Conservation (phyloP, 345 rosid genomes). For the Bretschneidera sinensis region DNA sequence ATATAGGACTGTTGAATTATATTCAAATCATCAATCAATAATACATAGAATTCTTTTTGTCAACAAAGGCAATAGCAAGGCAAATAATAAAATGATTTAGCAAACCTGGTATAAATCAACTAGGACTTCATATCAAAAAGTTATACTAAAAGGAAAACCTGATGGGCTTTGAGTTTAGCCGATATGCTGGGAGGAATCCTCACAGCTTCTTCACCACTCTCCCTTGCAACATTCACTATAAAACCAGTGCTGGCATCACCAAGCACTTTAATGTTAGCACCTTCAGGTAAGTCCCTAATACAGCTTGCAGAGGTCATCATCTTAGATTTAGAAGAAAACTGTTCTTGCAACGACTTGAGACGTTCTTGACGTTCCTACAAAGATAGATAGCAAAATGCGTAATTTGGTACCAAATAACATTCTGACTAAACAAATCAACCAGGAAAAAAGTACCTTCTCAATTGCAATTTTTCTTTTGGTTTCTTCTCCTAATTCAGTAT, state of each 20-base stretch:
- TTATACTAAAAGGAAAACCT: constrained; percentile 43
- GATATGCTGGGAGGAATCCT: constrained; percentile 88
- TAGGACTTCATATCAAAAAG: too few relatives aligned
- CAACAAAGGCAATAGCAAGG: too few relatives aligned
- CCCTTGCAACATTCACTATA: constrained; percentile 97
- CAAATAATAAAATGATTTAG: too few relatives aligned
- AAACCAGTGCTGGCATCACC: constrained; percentile 82
- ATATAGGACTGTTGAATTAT: too few relatives aligned
- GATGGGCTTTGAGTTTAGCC: constrained; percentile 83
- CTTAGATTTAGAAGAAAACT: constrained; percentile 66
- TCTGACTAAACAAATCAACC: constrained; percentile 11
- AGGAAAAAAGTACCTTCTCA: constrained; percentile 61
- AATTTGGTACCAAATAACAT: constrained; percentile 12
- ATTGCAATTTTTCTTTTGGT: constrained; percentile 96
- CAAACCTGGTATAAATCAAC: too few relatives aligned
- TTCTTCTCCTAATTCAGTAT: constrained; percentile 96
- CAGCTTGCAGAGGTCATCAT: constrained; percentile 38
- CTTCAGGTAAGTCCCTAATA: constrained; percentile 47
- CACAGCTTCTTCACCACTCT: constrained; percentile 89
- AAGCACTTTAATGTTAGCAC: constrained; percentile 64
- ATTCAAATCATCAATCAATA: too few relatives aligned
- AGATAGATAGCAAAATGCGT: constrained; percentile 18
- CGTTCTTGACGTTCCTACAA: constrained; percentile 96
- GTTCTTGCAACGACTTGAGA: constrained; percentile 60
- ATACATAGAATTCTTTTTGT: too few relatives aligned